Evolutionary conservation across 179 eudicot genomes (phyloP).

Genomic region (Vitellaria paradoxa): DNA sequence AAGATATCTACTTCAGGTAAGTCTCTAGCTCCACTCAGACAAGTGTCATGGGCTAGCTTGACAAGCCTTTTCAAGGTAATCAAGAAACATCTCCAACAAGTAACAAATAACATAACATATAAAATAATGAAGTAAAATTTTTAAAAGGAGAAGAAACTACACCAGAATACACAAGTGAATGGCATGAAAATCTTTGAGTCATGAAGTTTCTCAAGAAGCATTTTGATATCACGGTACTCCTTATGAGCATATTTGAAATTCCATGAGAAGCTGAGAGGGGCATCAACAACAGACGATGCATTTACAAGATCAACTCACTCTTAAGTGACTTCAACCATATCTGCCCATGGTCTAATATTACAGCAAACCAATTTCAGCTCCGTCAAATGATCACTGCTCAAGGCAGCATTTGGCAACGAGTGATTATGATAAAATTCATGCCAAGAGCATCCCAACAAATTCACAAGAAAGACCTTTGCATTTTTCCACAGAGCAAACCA

Average conservation of each 20-base stretch:
- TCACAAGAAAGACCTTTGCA: background rate
- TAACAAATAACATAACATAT: no score
- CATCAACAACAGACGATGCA: background rate
- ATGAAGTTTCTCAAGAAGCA: background rate
- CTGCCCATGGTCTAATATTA: background rate
- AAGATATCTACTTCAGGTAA: no score
- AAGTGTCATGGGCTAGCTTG: no score
- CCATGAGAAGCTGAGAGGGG: background rate
- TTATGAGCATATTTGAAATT: background rate
- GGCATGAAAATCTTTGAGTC: background rate
- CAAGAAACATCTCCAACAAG: no score
- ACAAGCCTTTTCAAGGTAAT: no score
- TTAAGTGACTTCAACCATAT: no score
- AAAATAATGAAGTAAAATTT: background rate
- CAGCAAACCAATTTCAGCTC: background rate
- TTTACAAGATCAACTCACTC: background rate
- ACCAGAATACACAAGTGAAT: background rate
- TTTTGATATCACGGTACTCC: background rate
- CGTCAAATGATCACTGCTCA: background rate
- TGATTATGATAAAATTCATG: background rate
- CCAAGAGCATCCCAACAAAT: background rate
- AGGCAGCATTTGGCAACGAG: background rate
- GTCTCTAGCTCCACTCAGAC: no score
- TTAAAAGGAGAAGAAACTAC: background rate
- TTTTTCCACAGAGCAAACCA: background rate